phyloP scores from a whole-genome alignment of 164 flowering plant genomes.

The Hamamelis virginiana region DNA sequence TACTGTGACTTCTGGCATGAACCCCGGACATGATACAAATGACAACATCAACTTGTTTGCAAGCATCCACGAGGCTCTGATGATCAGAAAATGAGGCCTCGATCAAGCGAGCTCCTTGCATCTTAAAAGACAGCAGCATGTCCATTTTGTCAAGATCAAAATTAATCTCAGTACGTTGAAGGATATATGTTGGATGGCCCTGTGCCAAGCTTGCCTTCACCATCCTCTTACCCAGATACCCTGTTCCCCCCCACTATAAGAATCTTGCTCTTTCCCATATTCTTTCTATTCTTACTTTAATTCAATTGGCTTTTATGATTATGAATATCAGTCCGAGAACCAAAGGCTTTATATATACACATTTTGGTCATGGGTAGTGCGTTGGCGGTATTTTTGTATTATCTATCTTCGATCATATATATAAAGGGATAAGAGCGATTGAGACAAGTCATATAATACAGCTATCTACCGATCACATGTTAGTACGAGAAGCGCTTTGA shows the following conservation, averaged over 20 bases:
- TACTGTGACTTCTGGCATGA: conserved; percentile 39
- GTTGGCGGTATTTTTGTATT: too few relatives aligned
- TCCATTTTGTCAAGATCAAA: conserved; percentile 49
- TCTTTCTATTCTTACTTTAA: too few relatives aligned
- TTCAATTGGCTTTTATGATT: too few relatives aligned
- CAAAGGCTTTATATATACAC: too few relatives aligned
- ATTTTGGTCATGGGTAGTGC: too few relatives aligned
- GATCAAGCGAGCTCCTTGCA: conserved; percentile 43
- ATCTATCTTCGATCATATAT: too few relatives aligned
- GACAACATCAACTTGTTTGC: conserved; percentile 50
- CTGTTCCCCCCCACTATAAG: conserved; percentile 54
- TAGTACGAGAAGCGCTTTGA: too few relatives aligned
- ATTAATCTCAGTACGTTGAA: conserved; percentile 42
- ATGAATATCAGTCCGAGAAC: too few relatives aligned
- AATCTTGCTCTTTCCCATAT: conserved; percentile 48
- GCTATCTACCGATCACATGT: too few relatives aligned
- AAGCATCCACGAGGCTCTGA: conserved; percentile 52
- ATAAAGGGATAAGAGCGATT: too few relatives aligned
- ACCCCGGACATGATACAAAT: conserved; percentile 52
- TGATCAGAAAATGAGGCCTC: conserved; percentile 48
- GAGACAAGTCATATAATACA: too few relatives aligned
- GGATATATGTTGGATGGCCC: conserved; percentile 46
- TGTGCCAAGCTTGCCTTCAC: conserved; percentile 51
- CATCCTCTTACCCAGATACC: conserved; percentile 49
- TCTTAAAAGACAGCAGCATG: conserved; percentile 41